Base-by-base conservation (phyloP, 345 rosid genomes). In the Eucalyptus erythrocorys region DNA sequence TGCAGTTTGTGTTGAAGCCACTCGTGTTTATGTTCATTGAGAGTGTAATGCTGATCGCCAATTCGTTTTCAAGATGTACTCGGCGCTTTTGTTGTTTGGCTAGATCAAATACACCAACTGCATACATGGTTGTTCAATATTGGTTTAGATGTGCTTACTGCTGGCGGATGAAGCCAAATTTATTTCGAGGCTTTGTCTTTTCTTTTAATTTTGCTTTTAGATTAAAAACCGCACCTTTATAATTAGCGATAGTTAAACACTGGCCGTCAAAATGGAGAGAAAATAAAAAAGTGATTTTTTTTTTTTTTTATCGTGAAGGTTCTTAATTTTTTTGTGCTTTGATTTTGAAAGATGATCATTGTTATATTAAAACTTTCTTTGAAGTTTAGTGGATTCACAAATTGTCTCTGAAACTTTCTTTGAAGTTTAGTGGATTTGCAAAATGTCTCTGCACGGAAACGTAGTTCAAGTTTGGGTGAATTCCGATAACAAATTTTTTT, bases 361-460 rank as follows among this genome's bases (percentile, higher is more conserved):
- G 0, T 51, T 51, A 51, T 51, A 51, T 51, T 51, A 19, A 0
- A 51, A 51, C 57, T 51, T 51, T 51, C 2, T 51, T 51, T 0
- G 0, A 51, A 51, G 26, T 51, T 51, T 21, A 51, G 10, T 51
- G 5, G 0, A 51, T 51, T 51, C 0, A 10, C 9, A 51, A 51
- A 51, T 9, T 51, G 22, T 0, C 2, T 50, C 0, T 16, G 7
- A 0, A 51, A 51, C 57, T 51, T 51, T 51, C 2, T 51, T 51
- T 0, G 0, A 51, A 51, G 26, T 51, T 51, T 21, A 51, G 10
- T 51, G 5, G 0, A 51, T 51, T 51, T 0, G 24, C 9, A 51
- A 51, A 51, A 9, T 51, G 22, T 0, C 2, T 50, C 0, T 16
- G 7, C 5, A 48, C 2, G 2, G 22, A 50, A 0, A 50, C 9